Base-by-base conservation (phyloP, 1,284 basidiomycete species). In the Ganoderma sinense region DNA sequence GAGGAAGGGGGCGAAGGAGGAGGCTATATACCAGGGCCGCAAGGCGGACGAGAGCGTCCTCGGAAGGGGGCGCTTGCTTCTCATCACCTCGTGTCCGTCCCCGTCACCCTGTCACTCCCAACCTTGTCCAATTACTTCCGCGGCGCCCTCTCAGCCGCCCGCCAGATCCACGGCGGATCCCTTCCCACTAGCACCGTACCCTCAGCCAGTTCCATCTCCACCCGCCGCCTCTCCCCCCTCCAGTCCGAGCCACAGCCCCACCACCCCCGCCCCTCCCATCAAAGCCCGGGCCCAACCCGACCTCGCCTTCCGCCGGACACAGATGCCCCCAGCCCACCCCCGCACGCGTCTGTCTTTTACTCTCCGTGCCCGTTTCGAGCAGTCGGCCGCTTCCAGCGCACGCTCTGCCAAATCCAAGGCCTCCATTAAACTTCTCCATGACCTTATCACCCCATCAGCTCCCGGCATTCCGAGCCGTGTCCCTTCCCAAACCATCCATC, bases 81-180 rank as follows among this genome's bases (percentile, higher is more conserved):
- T 41, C 70, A 74, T 74, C 73, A 74, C 73, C 73, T 71, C 73
- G 73, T 74, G 73, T n/a, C 63, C 56, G 55, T n/a, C 56, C 64
- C 66, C 66, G 70, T 71, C 66, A 69, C 68, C 4, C 65, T 41
- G 73, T 74, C 69, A 74, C 72, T 67, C 48, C 67, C 70, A 71
- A 72, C 70, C 70, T 67, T 71, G 66, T 67, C 63, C 62, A 71
- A 70, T 74, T 71, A 74, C 70, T 67, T 72, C 73, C 70, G 73
- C 73, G 73, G 73, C 70, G 66, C 62, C 64, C 59, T n/a, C 59
- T 11, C 20, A 39, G 33, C 20, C 53, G 33, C 59, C 61, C 65
- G 56, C 65, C 63, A 70, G 67, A 71, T 70, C 63, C 31, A 29
- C 53, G 31, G 53, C 53, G 29, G 53, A 56, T 56, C 53, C 16